phyloP scores from a whole-genome alignment of 164 flowering plant species.

The Umbellularia californica region DNA sequence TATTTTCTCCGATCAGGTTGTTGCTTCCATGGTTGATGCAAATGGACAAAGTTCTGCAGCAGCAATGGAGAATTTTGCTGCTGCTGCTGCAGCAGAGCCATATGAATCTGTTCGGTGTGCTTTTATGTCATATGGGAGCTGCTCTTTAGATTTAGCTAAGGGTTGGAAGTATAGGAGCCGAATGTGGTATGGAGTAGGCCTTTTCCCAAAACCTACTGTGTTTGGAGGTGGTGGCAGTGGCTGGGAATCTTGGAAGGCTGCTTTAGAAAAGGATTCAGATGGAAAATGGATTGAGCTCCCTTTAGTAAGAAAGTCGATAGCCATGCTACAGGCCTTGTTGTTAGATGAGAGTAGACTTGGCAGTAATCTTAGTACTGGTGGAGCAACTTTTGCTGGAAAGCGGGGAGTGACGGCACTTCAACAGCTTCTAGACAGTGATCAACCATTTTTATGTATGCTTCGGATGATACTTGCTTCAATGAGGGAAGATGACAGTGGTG shows the following conservation, averaged over 20 bases:
- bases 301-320: constrained; percentile 77
- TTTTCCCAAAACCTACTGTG: constrained; percentile 41
- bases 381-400: constrained; percentile 99
- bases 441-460: constrained; percentile 97
- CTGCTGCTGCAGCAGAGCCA: constrained; percentile 99
- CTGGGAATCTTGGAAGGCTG: constrained; percentile 79
- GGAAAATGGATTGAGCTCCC: constrained; percentile 98
- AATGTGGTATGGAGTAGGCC: constrained; percentile 92
- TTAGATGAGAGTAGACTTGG: constrained; percentile 94
- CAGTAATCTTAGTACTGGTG: constrained; percentile 92
- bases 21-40: constrained; percentile 94
- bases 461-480: constrained; percentile 96
- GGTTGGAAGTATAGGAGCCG: constrained; percentile 98
- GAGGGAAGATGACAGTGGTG: constrained; percentile 95
- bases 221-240: constrained; percentile 99
- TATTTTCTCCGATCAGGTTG: constrained; percentile 46
- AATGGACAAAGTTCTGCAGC: constrained; percentile 85
- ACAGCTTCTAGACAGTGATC: constrained; percentile 95
- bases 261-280: constrained; percentile 75
- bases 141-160: constrained; percentile 69
- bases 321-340: constrained; percentile 91
- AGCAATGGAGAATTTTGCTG: constrained; percentile 91
- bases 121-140: constrained; percentile 96
- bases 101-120: constrained; percentile 97
- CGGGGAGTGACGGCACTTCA: constrained; percentile 92